Evolutionary conservation across 768 basidiomycete genomes (phyloP).

Genomic region (Holtermannia corniformis): DNA sequence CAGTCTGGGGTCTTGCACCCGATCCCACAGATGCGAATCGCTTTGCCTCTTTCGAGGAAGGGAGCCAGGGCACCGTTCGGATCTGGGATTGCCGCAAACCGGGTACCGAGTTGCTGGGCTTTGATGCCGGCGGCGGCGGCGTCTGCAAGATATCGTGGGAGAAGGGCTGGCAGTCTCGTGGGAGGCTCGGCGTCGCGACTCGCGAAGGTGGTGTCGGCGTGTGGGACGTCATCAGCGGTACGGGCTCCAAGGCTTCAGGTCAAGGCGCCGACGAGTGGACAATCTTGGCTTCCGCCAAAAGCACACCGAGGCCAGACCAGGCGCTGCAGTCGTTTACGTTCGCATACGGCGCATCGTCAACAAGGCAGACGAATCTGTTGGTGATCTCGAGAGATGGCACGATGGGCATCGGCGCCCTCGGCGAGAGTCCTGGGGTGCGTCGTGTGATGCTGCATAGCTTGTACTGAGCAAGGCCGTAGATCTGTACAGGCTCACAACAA

Average conservation of each 20-base stretch:
- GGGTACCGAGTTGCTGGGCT: constrained; percentile 22
- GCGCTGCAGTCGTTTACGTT: constrained; percentile 30
- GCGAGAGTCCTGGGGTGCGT: constrained; percentile 16
- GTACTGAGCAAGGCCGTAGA: background rate
- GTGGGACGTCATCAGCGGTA: constrained; percentile 31
- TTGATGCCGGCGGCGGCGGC: constrained; percentile 21
- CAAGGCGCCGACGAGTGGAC: constrained; percentile 19
- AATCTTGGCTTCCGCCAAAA: constrained; percentile 23
- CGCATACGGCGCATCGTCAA: constrained; percentile 2
- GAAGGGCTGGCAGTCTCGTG: constrained; percentile 2
- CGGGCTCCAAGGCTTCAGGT: constrained; percentile 4
- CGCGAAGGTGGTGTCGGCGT: constrained; percentile 33
- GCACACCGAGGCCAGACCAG: constrained; percentile 13
- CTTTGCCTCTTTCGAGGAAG: constrained; percentile 33
- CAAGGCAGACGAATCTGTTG: constrained; percentile 17
- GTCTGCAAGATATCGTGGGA: constrained; percentile 26
- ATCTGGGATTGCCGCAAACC: constrained; percentile 33
- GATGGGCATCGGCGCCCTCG: constrained; percentile 29
- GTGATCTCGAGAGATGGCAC: constrained; percentile 33
- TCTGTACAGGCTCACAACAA: constrained; percentile 14
- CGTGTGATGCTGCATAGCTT: background rate
- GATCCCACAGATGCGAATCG: constrained; percentile 16
- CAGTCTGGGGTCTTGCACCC: constrained; percentile 25
- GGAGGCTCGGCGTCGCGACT: constrained; percentile 26
- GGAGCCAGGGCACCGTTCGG: constrained; percentile 18